Conservation (phyloP, 2,329 filamentous ascomycete species). For the Pseudocercospora ulei region DNA sequence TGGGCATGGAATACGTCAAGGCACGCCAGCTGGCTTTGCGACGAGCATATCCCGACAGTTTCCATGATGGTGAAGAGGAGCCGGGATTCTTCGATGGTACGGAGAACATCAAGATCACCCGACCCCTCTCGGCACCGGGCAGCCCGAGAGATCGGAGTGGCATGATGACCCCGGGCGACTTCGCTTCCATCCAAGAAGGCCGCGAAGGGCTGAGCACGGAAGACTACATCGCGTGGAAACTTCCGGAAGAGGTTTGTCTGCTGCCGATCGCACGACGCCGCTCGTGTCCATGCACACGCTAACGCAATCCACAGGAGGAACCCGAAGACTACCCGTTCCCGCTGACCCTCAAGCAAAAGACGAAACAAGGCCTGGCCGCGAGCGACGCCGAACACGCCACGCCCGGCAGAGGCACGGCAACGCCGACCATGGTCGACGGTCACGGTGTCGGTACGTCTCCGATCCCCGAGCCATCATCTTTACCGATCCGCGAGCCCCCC, state of each 20-base stretch:
- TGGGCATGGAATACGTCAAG: slow-evolving; percentile 99
- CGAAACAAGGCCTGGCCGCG: slow-evolving; percentile 20
- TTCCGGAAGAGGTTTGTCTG: slow-evolving; percentile 64
- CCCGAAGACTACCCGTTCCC: slow-evolving; percentile 66
- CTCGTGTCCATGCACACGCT: too few species aligned
- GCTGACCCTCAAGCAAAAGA: slow-evolving; percentile 52
- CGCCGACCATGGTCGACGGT: slow-evolving; percentile 22
- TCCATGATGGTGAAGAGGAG: slow-evolving; percentile 59
- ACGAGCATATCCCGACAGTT: slow-evolving; percentile 82
- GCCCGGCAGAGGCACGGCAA: slow-evolving; percentile 18
- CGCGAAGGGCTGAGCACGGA: slow-evolving; percentile 88
- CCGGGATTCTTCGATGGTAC: slow-evolving; percentile 85
- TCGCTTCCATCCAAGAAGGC: slow-evolving; percentile 89
- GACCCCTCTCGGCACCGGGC: slow-evolving; percentile 86
- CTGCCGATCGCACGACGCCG: too few species aligned
- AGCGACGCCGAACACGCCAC: slow-evolving; percentile 9
- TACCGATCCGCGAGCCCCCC: slow-evolving; percentile 15
- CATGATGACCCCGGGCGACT: slow-evolving; percentile 99
- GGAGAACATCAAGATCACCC: slow-evolving; percentile 79
- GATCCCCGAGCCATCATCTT: slow-evolving; percentile 8
- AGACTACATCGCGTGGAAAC: slow-evolving; percentile 95
- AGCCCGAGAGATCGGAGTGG: slow-evolving; percentile 82
- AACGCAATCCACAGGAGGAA: slow-evolving; percentile 53
- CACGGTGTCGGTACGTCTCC: slow-evolving; percentile 16
- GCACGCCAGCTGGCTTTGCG: slow-evolving; percentile 84